Evolutionary conservation across 73 alveolate genomes (phyloP).

Genomic region (Loxodes magnus): DNA sequence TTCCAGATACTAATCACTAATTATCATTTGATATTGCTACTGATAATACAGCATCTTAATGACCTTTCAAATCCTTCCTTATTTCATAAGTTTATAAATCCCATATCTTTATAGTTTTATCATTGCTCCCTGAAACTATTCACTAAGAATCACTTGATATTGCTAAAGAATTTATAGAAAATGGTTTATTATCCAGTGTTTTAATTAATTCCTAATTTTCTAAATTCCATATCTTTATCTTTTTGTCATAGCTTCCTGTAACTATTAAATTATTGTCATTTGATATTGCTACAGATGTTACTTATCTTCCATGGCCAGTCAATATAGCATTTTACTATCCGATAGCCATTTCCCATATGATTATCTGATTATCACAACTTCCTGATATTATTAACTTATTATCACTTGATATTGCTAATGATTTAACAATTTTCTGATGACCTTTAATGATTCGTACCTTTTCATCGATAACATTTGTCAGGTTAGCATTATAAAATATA

Average conservation of each 20-base stretch:
- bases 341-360: background rate
- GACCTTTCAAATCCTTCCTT: background rate
- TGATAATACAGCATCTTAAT: background rate
- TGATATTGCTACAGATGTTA: background rate
- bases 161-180: background rate
- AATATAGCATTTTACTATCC: background rate
- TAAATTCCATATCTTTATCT: background rate
- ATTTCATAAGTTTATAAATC: background rate
- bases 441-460: too few species aligned
- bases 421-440: background rate
- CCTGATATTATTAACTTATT: background rate
- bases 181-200: too few species aligned
- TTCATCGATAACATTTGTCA: too few species aligned
- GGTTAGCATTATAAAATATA: too few species aligned
- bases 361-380: background rate
- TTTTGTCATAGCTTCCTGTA: background rate
- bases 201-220: background rate
- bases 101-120: slow-evolving; percentile 3
- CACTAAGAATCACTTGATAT: background rate
- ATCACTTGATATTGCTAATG: background rate
- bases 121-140: background rate
- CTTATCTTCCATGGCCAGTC: background rate
- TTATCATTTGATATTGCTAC: background rate
- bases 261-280: background rate
- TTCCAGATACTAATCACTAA: background rate